Evolutionary conservation across 768 basidiomycete genomes (phyloP).

Genomic region (Tremella mesenterica): DNA sequence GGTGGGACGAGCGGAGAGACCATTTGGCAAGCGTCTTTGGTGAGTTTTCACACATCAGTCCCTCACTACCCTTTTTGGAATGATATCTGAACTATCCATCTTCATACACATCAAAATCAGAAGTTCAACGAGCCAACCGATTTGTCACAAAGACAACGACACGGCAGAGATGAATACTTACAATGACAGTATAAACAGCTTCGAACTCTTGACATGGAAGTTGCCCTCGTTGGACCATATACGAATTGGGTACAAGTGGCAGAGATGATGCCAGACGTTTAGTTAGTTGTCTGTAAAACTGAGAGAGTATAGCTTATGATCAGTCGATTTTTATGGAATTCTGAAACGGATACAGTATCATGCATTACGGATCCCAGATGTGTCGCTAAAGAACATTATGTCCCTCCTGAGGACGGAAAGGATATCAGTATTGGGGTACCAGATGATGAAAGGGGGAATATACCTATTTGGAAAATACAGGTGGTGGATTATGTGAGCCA

Average conservation of each 20-base stretch:
- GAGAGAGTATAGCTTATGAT: background rate
- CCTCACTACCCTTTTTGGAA: background rate
- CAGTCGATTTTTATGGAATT: conserved; percentile 32
- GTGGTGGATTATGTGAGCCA: conserved; percentile 39
- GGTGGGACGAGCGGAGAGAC: conserved; percentile 27
- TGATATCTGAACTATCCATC: conserved; percentile 1
- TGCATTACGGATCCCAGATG: conserved; percentile 42
- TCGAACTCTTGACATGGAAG: conserved; percentile 10
- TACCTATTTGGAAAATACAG: conserved; percentile 36
- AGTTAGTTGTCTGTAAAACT: conserved; percentile 22
- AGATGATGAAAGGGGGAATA: conserved; percentile 35
- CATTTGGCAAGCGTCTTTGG: conserved; percentile 20
- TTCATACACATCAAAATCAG: background rate
- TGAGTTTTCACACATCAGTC: conserved; percentile 10
- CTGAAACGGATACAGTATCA: conserved; percentile 25
- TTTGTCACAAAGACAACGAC: background rate
- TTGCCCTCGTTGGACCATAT: conserved; percentile 26
- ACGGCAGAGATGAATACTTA: background rate
- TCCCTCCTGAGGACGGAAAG: conserved; percentile 16
- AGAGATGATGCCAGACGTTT: conserved; percentile 41
- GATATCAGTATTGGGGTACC: conserved; percentile 27
- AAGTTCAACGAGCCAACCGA: background rate
- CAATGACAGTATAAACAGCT: conserved; percentile 21
- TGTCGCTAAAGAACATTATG: conserved; percentile 31
- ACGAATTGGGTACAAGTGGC: conserved; percentile 32